Percentiles rank a stretch among this genome's conserved stretches.
Conservation (phyloP, 768 basidiomycete genomes). For the Hydnomerulius pinastri region DNA sequence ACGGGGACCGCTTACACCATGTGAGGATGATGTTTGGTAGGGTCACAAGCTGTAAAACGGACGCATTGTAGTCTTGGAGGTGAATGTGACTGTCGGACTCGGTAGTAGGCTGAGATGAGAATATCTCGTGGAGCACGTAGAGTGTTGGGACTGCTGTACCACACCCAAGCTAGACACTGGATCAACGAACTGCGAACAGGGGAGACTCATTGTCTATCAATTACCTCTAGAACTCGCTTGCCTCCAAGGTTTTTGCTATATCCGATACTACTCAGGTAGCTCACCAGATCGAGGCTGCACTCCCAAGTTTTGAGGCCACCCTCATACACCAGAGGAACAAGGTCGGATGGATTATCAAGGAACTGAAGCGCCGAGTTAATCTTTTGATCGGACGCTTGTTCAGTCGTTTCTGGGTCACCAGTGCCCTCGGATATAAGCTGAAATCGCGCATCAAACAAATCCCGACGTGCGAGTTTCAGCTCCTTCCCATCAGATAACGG, state of each 20-base stretch:
- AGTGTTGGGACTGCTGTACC: constrained; percentile 88
- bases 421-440: constrained; percentile 73
- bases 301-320: constrained; percentile 99
- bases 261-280: constrained; percentile 50
- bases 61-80: constrained; percentile 90
- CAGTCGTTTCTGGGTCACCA: constrained; percentile 31
- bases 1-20: constrained; percentile 65
- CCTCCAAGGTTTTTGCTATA: constrained; percentile 38
- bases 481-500: constrained; percentile 40
- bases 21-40: constrained; percentile 75
- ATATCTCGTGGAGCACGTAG: constrained; percentile 65
- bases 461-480: constrained; percentile 65
- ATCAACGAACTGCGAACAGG: constrained; percentile 4
- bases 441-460: constrained; percentile 95
- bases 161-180: constrained; percentile 72
- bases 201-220: not conserved
- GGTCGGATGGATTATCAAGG: constrained; percentile 83
- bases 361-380: constrained; percentile 51
- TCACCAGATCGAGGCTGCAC: constrained; percentile 85
- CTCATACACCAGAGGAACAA: constrained; percentile 91
- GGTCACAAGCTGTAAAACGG: constrained; percentile 78
- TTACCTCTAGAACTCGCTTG: constrained; percentile 71
- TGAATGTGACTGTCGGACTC: constrained; percentile 55
- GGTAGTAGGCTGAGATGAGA: constrained; percentile 35
- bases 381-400: constrained; percentile 12